Conservation (phyloP, 495 filamentous ascomycete species). For the Pseudevernia furfuracea region DNA sequence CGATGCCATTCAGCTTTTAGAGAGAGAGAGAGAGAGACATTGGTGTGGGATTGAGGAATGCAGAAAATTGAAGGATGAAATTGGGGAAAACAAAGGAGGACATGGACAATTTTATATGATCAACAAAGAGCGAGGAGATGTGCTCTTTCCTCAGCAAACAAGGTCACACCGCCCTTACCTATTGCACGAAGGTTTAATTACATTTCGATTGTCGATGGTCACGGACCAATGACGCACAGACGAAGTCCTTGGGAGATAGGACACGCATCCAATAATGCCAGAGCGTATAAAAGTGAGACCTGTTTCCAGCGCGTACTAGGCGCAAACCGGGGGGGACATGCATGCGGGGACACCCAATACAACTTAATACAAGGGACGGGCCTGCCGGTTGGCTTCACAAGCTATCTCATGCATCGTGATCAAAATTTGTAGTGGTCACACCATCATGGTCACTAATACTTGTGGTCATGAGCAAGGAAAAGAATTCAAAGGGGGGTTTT, state of each 20-base stretch:
- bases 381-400: too few relatives aligned
- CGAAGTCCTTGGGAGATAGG: not conserved
- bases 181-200: not conserved
- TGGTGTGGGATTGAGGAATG: not conserved
- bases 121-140: not conserved
- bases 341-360: not conserved
- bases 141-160: not conserved
- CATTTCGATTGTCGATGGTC: not conserved
- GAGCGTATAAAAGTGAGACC: not conserved
- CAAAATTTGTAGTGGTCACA: too few relatives aligned
- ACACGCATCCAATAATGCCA: conserved; percentile 6
- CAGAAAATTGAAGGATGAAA: not conserved
- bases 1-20: conserved; percentile 8
- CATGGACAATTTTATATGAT: too few relatives aligned
- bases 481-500: too few relatives aligned
- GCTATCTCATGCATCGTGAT: too few relatives aligned
- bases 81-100: too few relatives aligned
- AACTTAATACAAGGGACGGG: conserved; percentile 2
- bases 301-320: not conserved
- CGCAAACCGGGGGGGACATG: not conserved
- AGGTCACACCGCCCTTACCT: not conserved
- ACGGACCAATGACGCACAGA: conserved; percentile 13
- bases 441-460: too few relatives aligned
- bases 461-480: too few relatives aligned
- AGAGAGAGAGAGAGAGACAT: not conserved